Evolutionary conservation across 2,329 filamentous ascomycete genomes (phyloP), one percentile per base, ranked within the genome.

Genomic region (Trichoderma brevicompactum): DNA sequence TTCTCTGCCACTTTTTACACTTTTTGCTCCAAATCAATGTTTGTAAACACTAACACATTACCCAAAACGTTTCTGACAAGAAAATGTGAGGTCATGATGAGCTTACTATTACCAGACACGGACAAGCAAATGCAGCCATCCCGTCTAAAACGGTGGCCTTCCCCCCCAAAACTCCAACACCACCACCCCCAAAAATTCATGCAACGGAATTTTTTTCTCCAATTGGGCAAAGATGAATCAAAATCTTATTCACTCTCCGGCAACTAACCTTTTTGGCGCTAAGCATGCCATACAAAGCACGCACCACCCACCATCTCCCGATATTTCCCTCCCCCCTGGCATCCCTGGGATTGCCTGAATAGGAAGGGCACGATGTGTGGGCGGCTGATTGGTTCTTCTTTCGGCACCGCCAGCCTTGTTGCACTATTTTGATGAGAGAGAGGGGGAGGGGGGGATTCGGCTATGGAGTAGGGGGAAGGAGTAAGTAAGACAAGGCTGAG

Each of bases 321-420:
- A 17, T 19, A 8, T 15, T 3, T 36, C 40, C 23, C 19, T 3
- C 52, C 40, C 23, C 19, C 23, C 23, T 54, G 46, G 17, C 19
- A 40, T 56, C 52, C 52, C 52, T 56, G 52, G 43, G 13, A 64
- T 48, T 64, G 43, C 61, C 61, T 10, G 23, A 64, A 41, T 64
- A 64, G 61, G 61, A 64, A 64, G 61, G 61, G 61, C 41, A 64
- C 61, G 61, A 64, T 64, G 52, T 48, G 50, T 49, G 52, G 23
- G 17, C 46, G 65, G 59, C 60, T 54, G 40, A 43, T 64, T 66
- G 48, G 59, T 53, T 43, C 9, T n/a, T 19, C 2, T 36, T n/a
- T n/a, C 3, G 10, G 36, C 3, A 38, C 7, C 36, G 7, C 36
- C 36, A 38, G 36, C 36, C 36, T 38, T 10, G 36, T 7, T 10